Percentiles rank a stretch among this genome's conserved stretches.
These are phyloP conservation scores for Chloris gayana DNA, from an alignment of 176 grass and related monocot genomes.

Conservation along the genomic window DNA sequence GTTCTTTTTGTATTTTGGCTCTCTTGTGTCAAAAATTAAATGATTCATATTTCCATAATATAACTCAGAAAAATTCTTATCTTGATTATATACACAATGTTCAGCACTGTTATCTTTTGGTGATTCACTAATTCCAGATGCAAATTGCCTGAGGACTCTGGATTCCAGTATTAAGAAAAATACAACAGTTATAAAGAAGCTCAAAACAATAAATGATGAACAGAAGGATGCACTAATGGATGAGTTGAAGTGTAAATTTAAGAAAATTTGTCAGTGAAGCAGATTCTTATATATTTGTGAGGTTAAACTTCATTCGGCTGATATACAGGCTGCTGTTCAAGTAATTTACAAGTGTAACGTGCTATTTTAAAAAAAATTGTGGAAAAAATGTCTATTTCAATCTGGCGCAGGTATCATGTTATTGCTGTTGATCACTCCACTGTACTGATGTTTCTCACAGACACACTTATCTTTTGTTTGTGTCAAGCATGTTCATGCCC, in stretches of 20 bases:
- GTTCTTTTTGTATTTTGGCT: too few species aligned
- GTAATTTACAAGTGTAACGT: conserved; percentile 47
- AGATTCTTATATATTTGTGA: too few species aligned
- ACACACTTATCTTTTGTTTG: too few species aligned
- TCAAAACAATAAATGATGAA: conserved; percentile 95
- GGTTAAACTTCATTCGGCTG: too few species aligned
- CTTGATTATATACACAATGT: background rate
- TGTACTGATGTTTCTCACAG: too few species aligned
- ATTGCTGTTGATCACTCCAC: too few species aligned
- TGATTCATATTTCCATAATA: conserved; percentile 16
- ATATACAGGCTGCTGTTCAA: conserved; percentile 98
- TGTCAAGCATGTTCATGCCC: too few species aligned
- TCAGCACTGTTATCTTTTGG: conserved; percentile 30
- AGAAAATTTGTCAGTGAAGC: too few species aligned
- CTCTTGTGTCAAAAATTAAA: conserved; percentile 1
- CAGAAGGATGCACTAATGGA: conserved; percentile 86
- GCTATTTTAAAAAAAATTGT: background rate
- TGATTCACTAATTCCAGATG: conserved; percentile 69
- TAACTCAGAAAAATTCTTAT: conserved; percentile 21
- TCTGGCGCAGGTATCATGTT: background rate
- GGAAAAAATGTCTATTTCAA: background rate
- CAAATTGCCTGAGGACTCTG: too few species aligned
- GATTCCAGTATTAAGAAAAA: conserved; percentile 96
- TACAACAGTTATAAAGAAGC: conserved; percentile 94
- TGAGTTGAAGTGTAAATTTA: conserved; percentile 94